A percentile compares a stretch with the other conserved stretches of the same genome.
Evolutionary conservation across 495 filamentous ascomycete species (phyloP).

Genomic region (Hypoxylon trugodes): DNA sequence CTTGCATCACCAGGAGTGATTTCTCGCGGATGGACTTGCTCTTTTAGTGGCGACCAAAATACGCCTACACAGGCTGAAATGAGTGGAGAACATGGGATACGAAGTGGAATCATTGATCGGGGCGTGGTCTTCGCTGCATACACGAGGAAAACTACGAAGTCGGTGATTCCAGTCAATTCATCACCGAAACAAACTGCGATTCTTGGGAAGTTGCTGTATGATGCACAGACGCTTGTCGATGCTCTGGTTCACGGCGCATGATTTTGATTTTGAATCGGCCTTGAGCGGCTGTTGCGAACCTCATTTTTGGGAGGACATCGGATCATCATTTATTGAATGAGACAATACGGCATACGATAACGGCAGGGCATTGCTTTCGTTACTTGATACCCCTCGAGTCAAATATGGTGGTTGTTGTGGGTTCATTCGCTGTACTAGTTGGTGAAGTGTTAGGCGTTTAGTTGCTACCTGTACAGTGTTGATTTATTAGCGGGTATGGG

Average conservation of each 20-base stretch:
- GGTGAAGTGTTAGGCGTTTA: not conserved
- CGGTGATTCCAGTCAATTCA: constrained; percentile 25
- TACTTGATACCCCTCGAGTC: constrained; percentile 23
- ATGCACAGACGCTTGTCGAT: constrained; percentile 35
- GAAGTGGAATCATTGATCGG: constrained; percentile 27
- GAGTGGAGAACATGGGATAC: not conserved
- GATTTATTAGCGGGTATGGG: too few species aligned
- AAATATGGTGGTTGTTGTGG: constrained; percentile 2
- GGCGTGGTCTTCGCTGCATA: constrained; percentile 56
- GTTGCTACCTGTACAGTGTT: too few species aligned
- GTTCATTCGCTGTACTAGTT: not conserved
- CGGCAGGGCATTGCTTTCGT: constrained; percentile 7
- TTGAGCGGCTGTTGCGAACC: not conserved
- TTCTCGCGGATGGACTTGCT: constrained; percentile 48
- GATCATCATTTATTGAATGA: constrained; percentile 2
- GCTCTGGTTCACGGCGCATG: constrained; percentile 25
- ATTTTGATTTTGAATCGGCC: not conserved
- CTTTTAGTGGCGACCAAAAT: constrained; percentile 48
- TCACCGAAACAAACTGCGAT: constrained; percentile 32
- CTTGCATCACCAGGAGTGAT: constrained; percentile 42
- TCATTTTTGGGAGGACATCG: not conserved
- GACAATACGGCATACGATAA: constrained; percentile 6
- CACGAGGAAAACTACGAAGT: constrained; percentile 35
- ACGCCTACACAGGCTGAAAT: not conserved
- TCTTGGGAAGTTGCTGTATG: constrained; percentile 25